Base-by-base conservation (phyloP, 2,329 filamentous ascomycete species). In the Venturia pyrina region DNA sequence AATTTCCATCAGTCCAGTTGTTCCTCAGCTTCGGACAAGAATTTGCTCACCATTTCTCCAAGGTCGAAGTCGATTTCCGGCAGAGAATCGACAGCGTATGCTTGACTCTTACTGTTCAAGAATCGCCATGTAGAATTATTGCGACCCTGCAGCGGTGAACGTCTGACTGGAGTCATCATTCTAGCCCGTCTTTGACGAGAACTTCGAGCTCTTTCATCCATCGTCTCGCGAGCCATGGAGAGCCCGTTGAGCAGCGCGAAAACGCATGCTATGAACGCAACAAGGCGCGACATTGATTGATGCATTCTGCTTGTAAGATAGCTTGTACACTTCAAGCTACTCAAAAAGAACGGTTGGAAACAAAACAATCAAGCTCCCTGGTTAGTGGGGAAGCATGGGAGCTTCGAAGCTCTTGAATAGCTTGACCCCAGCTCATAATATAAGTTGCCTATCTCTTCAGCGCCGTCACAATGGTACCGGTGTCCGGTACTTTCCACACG, bases 61-160 rank as follows among this genome's bases (percentile, higher is more conserved):
- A 70, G 34, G 53, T 70, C 68, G 50, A 66, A 68, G n/a, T 64
- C 59, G 6, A 70, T 64, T 43, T 67, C 67, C 1, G 69, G 68
- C 19, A 70, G 63, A 46, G 62, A 65, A 53, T 68, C 56, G 5
- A 70, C 67, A 24, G 32, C 48, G 28, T 57, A 65, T 41, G 63
- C 63, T 44, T 37, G 32, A 37, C 43, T 64, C 32, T 64, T 43
- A 5, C 41, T 34, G 24, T 62, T 62, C 15, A 62, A 43, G n/a
- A 62, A 62, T 24, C 37, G 43, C 40, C 37, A 62, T 46, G 60
- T 62, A 1, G 40, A 62, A n/a, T 46, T 62, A 11, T 28, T n/a
- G 37, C 60, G 43, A 15, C 43, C 15, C n/a, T 44, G 21, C 40
- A 62, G 15, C 17, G 53, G 53, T 6, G 40, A 62, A 10, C n/a